These are phyloP conservation scores for Litchi chinensis DNA, from an alignment of 345 rosid species.

Conservation along the genomic window DNA sequence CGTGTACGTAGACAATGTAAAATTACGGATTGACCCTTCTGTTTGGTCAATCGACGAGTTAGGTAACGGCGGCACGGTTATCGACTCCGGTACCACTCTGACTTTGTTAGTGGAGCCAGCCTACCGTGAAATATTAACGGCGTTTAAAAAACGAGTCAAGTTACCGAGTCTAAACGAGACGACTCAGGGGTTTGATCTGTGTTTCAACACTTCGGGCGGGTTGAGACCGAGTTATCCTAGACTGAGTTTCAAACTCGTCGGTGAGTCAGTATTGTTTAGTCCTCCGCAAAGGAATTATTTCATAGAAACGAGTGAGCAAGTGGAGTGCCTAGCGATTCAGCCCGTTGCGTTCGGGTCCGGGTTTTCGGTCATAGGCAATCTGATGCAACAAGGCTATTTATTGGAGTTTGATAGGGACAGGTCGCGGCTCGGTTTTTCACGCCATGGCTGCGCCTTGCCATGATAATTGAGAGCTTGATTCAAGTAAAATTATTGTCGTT, in stretches of 20 bases:
- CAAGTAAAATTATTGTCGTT: no score
- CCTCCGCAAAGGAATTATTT: slow-evolving; percentile 87
- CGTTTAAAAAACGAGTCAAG: slow-evolving; percentile 47
- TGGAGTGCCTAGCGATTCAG: slow-evolving; percentile 74
- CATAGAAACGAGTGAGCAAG: slow-evolving; percentile 55
- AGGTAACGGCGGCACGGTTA: slow-evolving; percentile 87
- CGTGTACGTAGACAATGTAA: slow-evolving; percentile 49
- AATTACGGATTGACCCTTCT: slow-evolving; percentile 57
- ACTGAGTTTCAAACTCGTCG: slow-evolving; percentile 53
- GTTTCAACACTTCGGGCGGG: slow-evolving; percentile 63
- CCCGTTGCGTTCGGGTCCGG: slow-evolving; percentile 47
- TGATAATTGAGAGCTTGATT: slow-evolving; percentile 13
- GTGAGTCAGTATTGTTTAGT: slow-evolving; percentile 44
- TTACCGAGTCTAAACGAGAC: slow-evolving; percentile 40
- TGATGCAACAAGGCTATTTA: slow-evolving; percentile 93
- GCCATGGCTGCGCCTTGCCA: slow-evolving; percentile 63
- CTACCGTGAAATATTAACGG: slow-evolving; percentile 47
- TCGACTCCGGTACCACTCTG: slow-evolving; percentile 83
- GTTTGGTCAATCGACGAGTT: slow-evolving; percentile 69
- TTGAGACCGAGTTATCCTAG: slow-evolving; percentile 49
- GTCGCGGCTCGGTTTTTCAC: slow-evolving; percentile 81
- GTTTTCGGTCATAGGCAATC: slow-evolving; percentile 80
- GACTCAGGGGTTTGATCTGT: slow-evolving; percentile 75
- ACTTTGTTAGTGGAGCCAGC: slow-evolving; percentile 58
- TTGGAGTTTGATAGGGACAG: slow-evolving; percentile 72